A percentile compares a stretch with the other conserved stretches of the same genome.
Evolutionary conservation across 306 rosid genomes (phyloP).

Genomic region (Cicer bijugum): DNA sequence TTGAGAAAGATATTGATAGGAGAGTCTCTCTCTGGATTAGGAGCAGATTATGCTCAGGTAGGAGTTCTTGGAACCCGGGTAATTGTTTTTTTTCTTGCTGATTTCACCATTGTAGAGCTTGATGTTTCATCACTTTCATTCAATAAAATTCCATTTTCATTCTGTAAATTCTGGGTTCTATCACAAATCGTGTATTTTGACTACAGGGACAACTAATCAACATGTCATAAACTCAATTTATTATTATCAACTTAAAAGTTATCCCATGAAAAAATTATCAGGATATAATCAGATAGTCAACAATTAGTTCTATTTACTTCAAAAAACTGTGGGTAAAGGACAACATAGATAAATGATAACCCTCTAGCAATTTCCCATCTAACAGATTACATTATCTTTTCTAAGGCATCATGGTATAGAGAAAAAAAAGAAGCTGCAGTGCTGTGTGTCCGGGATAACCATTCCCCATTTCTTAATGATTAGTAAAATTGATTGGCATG

Average conservation of each 20-base stretch:
- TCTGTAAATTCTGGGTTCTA: too few species aligned
- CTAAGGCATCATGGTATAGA: background rate
- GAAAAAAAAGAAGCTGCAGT: background rate
- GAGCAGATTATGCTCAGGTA: too few species aligned
- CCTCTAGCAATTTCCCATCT: constrained; percentile 1
- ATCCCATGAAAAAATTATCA: constrained; percentile 7
- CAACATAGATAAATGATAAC: background rate
- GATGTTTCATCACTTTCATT: too few species aligned
- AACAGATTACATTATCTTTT: constrained; percentile 32
- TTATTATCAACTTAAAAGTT: constrained; percentile 16
- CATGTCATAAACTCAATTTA: constrained; percentile 13
- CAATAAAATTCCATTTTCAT: too few species aligned
- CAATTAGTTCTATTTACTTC: constrained; percentile 5
- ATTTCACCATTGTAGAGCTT: too few species aligned
- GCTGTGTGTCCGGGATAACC: constrained; percentile 9
- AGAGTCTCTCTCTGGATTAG: too few species aligned
- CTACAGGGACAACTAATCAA: constrained; percentile 26
- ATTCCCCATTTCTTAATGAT: constrained; percentile 30
- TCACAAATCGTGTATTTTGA: constrained; percentile 6
- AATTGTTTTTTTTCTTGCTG: too few species aligned
- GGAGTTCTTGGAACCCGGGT: too few species aligned
- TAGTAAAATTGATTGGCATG: constrained; percentile 3
- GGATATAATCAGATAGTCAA: constrained; percentile 3
- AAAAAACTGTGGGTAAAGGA: background rate
- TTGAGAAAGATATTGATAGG: too few species aligned